Conservation (phyloP, 495 filamentous ascomycete genomes). For the Cetradonia linearis region DNA sequence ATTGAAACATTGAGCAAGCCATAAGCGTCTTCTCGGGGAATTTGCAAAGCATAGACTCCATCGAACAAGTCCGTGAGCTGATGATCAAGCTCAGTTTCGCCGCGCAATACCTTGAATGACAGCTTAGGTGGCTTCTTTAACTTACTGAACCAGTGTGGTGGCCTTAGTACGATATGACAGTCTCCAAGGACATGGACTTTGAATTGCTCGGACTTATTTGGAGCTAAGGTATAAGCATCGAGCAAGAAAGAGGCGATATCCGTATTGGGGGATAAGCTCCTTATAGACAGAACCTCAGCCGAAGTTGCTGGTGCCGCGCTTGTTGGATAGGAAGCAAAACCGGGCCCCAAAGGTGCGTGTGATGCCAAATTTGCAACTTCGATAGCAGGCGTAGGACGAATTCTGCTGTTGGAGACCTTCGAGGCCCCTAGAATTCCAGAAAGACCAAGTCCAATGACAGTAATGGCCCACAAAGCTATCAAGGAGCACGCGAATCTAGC, state of each 20-base stretch:
- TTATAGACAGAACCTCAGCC: slow-evolving; percentile 17
- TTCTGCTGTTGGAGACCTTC: slow-evolving; percentile 13
- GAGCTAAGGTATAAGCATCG: slow-evolving; percentile 24
- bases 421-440: slow-evolving; percentile 12
- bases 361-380: slow-evolving; percentile 18
- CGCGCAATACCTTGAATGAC: slow-evolving; percentile 41
- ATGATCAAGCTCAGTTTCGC: slow-evolving; percentile 35
- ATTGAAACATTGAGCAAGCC: slow-evolving; percentile 49
- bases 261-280: slow-evolving; percentile 23
- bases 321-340: slow-evolving; percentile 13
- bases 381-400: slow-evolving; percentile 9
- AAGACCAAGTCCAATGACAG: slow-evolving; percentile 8
- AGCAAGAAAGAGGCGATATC: slow-evolving; percentile 28
- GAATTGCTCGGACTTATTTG: slow-evolving; percentile 39
- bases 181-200: slow-evolving; percentile 54
- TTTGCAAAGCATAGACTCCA: slow-evolving; percentile 47
- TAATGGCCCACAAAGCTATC: slow-evolving; percentile 4
- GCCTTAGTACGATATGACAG: slow-evolving; percentile 49
- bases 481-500: slow-evolving; percentile 7
- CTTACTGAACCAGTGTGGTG: slow-evolving; percentile 39
- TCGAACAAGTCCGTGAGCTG: slow-evolving; percentile 46
- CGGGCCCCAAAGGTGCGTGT: slow-evolving; percentile 12
- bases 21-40: slow-evolving; percentile 49
- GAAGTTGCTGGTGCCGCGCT: slow-evolving; percentile 23
- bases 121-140: slow-evolving; percentile 43